Evolutionary conservation across 164 flowering plant genomes (phyloP).

Genomic region (Nymphaea thermarum): DNA sequence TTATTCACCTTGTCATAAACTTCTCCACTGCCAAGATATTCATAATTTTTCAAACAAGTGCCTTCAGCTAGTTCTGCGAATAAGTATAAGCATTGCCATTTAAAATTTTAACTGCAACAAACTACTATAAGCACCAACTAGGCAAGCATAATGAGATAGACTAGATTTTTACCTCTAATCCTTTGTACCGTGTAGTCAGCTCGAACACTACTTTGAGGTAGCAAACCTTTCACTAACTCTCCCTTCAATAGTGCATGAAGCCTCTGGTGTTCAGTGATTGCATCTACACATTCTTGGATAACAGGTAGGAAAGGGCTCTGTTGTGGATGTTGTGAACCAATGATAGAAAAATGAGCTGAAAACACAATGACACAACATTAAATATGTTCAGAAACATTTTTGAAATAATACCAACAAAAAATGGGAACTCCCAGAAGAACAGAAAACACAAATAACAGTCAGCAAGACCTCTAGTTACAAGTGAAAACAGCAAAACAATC

Average conservation of each 20-base stretch:
- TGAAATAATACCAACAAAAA: too few relatives aligned
- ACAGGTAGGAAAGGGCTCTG: slow-evolving; percentile 40
- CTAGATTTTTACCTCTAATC: slow-evolving; percentile 37
- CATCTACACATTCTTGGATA: slow-evolving; percentile 86
- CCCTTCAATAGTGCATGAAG: slow-evolving; percentile 86
- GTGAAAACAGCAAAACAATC: background rate
- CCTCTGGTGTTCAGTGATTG: slow-evolving; percentile 89
- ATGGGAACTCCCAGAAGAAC: too few relatives aligned
- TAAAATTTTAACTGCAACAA: background rate
- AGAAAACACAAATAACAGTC: background rate
- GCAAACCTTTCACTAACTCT: slow-evolving; percentile 80
- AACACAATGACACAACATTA: background rate
- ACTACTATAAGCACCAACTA: background rate
- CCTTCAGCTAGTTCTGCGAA: slow-evolving; percentile 87
- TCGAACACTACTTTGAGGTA: slow-evolving; percentile 77
- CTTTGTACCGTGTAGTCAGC: slow-evolving; percentile 83
- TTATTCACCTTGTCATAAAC: slow-evolving; percentile 75
- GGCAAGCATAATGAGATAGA: background rate
- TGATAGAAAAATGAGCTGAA: slow-evolving; percentile 49
- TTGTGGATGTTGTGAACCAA: slow-evolving; percentile 35
- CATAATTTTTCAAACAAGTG: slow-evolving; percentile 88
- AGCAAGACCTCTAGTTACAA: background rate
- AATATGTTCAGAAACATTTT: background rate
- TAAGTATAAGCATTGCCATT: background rate
- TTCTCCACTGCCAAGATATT: slow-evolving; percentile 67